phyloP scores from a whole-genome alignment of 768 basidiomycete genomes.

The Tulasnella sp. region DNA sequence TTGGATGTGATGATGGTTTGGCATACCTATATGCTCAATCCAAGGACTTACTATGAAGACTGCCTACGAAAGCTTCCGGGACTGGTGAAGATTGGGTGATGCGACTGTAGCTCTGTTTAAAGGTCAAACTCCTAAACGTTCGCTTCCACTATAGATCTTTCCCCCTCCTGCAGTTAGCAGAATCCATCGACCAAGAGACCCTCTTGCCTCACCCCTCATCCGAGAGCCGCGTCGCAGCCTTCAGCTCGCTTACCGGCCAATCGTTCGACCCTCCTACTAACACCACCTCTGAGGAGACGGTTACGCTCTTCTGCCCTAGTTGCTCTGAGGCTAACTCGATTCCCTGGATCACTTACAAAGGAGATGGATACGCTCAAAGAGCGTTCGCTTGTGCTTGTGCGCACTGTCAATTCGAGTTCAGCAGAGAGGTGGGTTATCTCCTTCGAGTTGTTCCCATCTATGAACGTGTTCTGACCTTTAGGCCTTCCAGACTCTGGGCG shows the following conservation, averaged over 20 bases:
- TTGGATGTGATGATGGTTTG: slow-evolving; percentile 20
- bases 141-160: slow-evolving; percentile 6
- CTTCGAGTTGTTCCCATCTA: neutral
- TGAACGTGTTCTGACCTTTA: neutral
- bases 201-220: slow-evolving; percentile 24
- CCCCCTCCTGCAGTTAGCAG: slow-evolving; percentile 18
- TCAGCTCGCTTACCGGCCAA: slow-evolving; percentile 22
- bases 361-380: slow-evolving; percentile 7
- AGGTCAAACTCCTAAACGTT: no score
- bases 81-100: slow-evolving; percentile 23
- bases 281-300: neutral
- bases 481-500: neutral
- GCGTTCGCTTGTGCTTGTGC: neutral
- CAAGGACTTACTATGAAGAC: slow-evolving; percentile 19
- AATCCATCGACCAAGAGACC: slow-evolving; percentile 22
- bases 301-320: neutral
- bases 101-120: neutral
- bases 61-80: neutral
- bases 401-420: neutral
- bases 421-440: slow-evolving; percentile 21
- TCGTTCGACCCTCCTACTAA: slow-evolving; percentile 20
- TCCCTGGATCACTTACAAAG: neutral
- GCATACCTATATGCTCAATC: slow-evolving; percentile 23
- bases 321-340: neutral
- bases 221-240: neutral